Evolutionary conservation across 306 rosid species (phyloP), one percentile per base, ranked within the genome.

Genomic region (Vicia sativa): DNA sequence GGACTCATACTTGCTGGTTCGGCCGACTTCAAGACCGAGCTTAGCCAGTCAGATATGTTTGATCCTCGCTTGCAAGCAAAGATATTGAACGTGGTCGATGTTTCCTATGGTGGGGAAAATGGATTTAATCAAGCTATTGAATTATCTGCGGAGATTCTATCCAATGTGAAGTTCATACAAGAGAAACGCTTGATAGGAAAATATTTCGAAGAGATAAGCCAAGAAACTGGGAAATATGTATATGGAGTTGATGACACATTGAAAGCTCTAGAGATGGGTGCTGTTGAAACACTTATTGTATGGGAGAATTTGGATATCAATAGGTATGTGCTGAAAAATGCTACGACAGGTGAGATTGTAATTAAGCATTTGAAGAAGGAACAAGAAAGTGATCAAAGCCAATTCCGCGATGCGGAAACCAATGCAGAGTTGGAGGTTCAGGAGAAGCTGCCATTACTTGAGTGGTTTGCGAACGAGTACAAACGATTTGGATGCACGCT

Each of bases 391-490:
- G 74, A 71, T 81, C 90, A 85, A 56, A 81, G 76, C 81, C 79
- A 82, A 80, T 87, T 84, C 55, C 81, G 97, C 11, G 96, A 87
- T 62, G 0, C 71, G 5, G 77, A 11, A 21, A 81, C 78, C 31
- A 0, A 75, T 2, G 63, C 87, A 0, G 97, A 87, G 68, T 77
- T 91, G 43, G 97, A 91, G 75, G 87, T 87, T 79, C 97, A 91
- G 76, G 97, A 91, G 49, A 91, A 87, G 71, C 55, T 56, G 74
- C 76, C 97, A 29, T 78, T 91, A 58, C 88, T 91, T 3, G 97
- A 91, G 84, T 91, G 97, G 97, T 91, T 91, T 74, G 97, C 97
- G 9, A 87, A 82, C 0, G 97, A 87, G 85, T 91, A 87, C 78
- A 84, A 76, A 70, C 44, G 63, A 56, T 91, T 87, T 41, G 97